phyloP scores from a whole-genome alignment of 306 rosid species.

The Crataegus laevigata region DNA sequence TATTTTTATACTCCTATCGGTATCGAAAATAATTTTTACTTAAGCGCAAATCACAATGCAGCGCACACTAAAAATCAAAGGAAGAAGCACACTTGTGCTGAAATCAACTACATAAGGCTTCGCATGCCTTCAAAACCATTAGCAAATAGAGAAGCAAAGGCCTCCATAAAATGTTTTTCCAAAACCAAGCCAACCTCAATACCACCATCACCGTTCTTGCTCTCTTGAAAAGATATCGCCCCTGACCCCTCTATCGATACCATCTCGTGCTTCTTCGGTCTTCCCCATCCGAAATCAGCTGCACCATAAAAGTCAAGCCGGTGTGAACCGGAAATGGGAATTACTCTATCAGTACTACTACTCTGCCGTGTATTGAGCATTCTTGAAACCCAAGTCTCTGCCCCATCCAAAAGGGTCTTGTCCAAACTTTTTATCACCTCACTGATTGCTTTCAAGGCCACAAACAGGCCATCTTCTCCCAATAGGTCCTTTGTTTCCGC shows the following conservation, averaged over 20 bases:
- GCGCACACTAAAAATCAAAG: background rate
- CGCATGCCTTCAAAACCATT: background rate
- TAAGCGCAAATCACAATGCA: too few species aligned
- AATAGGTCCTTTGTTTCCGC: background rate
- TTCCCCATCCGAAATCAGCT: background rate
- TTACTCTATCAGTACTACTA: background rate
- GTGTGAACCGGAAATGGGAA: constrained; percentile 20
- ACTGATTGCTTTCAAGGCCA: constrained; percentile 16
- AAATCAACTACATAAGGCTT: background rate
- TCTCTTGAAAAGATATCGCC: background rate
- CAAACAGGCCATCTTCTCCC: constrained; percentile 19
- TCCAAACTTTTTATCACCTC: constrained; percentile 13
- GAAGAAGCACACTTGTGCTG: background rate
- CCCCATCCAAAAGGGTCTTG: constrained; percentile 1
- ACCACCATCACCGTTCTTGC: background rate
- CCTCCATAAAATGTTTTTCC: background rate
- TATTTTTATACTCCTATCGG: too few species aligned
- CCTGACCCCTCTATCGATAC: background rate
- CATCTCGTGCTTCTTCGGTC: background rate
- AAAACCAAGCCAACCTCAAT: background rate
- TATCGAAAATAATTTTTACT: too few species aligned
- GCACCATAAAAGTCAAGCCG: constrained; percentile 20
- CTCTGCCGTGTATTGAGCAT: background rate
- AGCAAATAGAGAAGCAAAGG: background rate
- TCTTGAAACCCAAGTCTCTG: constrained; percentile 12